Base-by-base conservation (phyloP, 1,284 basidiomycete genomes). In the Vanrija humicola region DNA sequence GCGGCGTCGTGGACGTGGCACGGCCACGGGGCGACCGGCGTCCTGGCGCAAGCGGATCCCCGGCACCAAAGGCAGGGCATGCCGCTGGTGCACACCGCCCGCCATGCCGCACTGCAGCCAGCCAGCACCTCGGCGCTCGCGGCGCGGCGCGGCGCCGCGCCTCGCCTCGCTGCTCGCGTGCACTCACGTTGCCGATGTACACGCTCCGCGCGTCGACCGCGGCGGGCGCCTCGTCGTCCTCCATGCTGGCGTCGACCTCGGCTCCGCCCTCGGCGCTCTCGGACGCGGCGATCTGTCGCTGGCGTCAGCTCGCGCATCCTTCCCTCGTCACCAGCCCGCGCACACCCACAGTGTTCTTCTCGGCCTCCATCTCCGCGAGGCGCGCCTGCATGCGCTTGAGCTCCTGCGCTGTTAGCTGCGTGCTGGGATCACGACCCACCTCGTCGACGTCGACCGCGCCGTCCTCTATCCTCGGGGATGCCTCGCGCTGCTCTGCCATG, bases 131-230 rank as follows among this genome's bases (percentile, higher is more conserved):
- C 34, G 34, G 9, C n/a, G n/a, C n/a, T n/a, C n/a, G n/a, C n/a
- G n/a, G n/a, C n/a, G n/a, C n/a, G n/a, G n/a, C n/a, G n/a, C n/a
- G n/a, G n/a, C 12, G 34, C 12, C 34, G 12, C 34, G 21, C 9
- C 34, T 34, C 34, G 34, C 34, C 34, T 15, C 5, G 18, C 18
- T 25, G 42, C 42, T 3, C 42, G 3, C 42, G 18, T 21, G 53
- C 9, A 82, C 90, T 72, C 73, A 97, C 95, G 77, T 98, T 98
- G 46, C 96, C 96, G 63, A 99, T 89, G 75, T 94, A 98, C 51
- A 99, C 79, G 80, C 93, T 97, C 72, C 94, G 82, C 59, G 80
- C 77, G 76, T 99, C 96, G 16, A 94, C 86, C 43, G 83, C 80
- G 42, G 86, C 82, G 47, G 79, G 75, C 46, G 77, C 76, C 56